phyloP scores from a whole-genome alignment of 176 grass and related monocot genomes.

The Zoysia japonica region DNA sequence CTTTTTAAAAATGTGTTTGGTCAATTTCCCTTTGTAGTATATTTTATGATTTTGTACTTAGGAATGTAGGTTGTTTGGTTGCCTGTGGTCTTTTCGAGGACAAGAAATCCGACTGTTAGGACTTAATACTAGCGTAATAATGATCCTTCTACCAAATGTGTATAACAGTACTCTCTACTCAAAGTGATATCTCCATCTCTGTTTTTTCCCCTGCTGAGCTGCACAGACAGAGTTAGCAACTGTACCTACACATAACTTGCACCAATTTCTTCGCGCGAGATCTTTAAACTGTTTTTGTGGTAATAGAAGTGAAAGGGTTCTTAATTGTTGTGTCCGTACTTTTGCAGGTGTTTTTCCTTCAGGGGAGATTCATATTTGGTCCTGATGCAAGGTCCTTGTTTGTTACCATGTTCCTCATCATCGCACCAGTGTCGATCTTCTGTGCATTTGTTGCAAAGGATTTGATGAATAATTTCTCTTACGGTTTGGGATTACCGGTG shows the following conservation, averaged over 20 bases:
- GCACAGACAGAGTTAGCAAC: neutral
- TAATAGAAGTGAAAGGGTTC: neutral
- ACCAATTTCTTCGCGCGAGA: neutral
- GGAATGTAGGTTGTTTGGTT: slow-evolving; percentile 29
- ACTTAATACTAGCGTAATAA: slow-evolving; percentile 28
- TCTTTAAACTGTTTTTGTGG: no score
- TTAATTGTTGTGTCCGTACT: neutral
- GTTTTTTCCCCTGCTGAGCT: neutral
- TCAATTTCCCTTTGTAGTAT: neutral
- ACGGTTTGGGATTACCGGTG: slow-evolving; percentile 70
- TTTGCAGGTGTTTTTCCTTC: no score
- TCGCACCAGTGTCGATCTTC: slow-evolving; percentile 71
- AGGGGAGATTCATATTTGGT: no score
- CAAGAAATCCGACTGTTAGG: slow-evolving; percentile 8
- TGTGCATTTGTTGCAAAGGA: slow-evolving; percentile 76
- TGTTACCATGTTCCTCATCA: slow-evolving; percentile 31
- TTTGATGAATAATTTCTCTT: slow-evolving; percentile 83
- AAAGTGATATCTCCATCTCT: neutral
- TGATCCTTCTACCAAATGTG: slow-evolving; percentile 1
- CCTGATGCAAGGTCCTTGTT: no score
- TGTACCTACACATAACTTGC: slow-evolving; percentile 4
- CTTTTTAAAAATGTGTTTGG: neutral
- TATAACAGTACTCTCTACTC: neutral
- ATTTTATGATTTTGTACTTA: slow-evolving; percentile 24
- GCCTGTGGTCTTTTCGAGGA: slow-evolving; percentile 11